Conservation (phyloP, 331 rosid species). For the Stylosanthes scabra region DNA sequence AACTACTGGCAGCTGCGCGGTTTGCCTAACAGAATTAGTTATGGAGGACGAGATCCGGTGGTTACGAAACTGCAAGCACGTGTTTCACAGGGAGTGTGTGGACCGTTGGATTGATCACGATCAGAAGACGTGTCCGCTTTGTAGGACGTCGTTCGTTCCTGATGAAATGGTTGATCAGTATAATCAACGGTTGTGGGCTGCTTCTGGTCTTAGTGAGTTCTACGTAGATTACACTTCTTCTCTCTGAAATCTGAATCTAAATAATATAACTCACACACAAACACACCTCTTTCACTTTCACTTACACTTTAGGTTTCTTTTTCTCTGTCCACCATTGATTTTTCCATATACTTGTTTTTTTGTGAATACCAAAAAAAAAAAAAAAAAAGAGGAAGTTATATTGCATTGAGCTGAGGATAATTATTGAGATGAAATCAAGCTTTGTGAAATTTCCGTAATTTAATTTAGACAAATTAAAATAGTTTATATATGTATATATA, state of each 20-base stretch:
- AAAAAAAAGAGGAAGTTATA: no score
- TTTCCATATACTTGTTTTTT: no score
- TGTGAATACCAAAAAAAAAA: no score
- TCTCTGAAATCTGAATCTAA: not conserved
- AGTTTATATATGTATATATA: no score
- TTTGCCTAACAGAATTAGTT: constrained; percentile 77
- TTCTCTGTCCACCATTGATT: no score
- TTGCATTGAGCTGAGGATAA: no score
- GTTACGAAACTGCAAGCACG: constrained; percentile 81
- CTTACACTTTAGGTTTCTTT: no score
- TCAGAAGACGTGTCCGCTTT: constrained; percentile 89
- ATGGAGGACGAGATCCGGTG: constrained; percentile 85
- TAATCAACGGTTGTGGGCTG: constrained; percentile 86
- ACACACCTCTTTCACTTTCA: no score
- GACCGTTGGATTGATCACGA: constrained; percentile 99
- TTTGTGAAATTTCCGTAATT: no score
- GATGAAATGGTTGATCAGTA: constrained; percentile 70
- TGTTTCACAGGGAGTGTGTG: constrained; percentile 79
- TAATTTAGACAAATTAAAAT: no score
- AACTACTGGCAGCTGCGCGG: constrained; percentile 60
- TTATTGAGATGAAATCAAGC: no score
- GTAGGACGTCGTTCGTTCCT: constrained; percentile 80
- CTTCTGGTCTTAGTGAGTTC: constrained; percentile 64
- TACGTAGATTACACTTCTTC: constrained; percentile 59
- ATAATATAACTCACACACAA: no score